Conservation (phyloP, 2,329 filamentous ascomycete species). For the Arachnomyces sp. region DNA sequence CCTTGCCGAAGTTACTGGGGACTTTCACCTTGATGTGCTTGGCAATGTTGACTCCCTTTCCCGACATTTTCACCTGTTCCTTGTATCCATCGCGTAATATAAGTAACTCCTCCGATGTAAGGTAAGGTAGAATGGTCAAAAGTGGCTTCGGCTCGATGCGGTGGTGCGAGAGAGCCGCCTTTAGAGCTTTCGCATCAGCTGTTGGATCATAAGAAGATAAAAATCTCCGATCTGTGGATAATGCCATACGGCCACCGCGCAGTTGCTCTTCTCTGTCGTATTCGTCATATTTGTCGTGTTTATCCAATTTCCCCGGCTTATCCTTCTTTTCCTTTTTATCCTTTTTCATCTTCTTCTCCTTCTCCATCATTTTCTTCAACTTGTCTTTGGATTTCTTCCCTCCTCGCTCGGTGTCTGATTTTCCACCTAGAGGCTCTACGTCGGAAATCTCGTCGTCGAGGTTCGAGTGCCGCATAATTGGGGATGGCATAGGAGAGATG, state of each 20-base stretch:
- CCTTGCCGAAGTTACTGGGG: slow-evolving; percentile 68
- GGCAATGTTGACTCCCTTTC: slow-evolving; percentile 43
- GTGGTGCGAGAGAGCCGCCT: slow-evolving; percentile 62
- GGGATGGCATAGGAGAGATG: slow-evolving; percentile 88
- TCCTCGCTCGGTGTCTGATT: slow-evolving; percentile 21
- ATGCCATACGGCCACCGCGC: slow-evolving; percentile 22
- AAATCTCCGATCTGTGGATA: slow-evolving; percentile 47
- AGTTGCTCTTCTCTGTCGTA: slow-evolving; percentile 17
- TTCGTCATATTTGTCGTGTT: slow-evolving; percentile 18
- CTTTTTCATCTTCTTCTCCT: slow-evolving; percentile 18
- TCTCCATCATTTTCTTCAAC: slow-evolving; percentile 1
- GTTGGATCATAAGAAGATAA: slow-evolving; percentile 77
- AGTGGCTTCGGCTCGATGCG: slow-evolving; percentile 64
- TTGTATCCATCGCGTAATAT: slow-evolving; percentile 87
- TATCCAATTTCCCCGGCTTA: slow-evolving; percentile 22
- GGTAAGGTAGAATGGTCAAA: slow-evolving; percentile 72
- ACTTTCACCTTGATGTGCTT: slow-evolving; percentile 43
- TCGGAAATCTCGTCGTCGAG: slow-evolving; percentile 49
- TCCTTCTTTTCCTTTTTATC: slow-evolving; percentile 23
- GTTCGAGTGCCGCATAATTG: slow-evolving; percentile 54
- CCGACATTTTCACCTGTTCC: slow-evolving; percentile 63
- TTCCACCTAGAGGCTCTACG: slow-evolving; percentile 36
- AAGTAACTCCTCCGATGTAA: slow-evolving; percentile 82
- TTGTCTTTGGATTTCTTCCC: slow-evolving; percentile 14
- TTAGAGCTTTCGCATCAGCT: slow-evolving; percentile 68